Percentiles rank a stretch among this genome's conserved stretches.
These are phyloP conservation scores for Barnettozyma hawaiiensis DNA, from an alignment of 1,139 yeast species.

Conservation along the genomic window DNA sequence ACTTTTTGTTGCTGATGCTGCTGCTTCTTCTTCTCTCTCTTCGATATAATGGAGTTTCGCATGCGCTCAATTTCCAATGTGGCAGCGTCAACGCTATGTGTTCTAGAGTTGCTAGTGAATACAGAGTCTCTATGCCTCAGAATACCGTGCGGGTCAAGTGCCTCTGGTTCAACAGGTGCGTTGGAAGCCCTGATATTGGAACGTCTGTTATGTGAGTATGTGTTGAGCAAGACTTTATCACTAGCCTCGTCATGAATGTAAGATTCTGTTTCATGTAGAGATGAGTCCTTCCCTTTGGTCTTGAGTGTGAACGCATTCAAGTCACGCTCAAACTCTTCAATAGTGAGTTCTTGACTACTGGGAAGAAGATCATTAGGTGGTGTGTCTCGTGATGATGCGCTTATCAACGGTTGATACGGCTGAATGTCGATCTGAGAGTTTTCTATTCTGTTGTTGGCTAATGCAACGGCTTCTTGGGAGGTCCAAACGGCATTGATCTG, in stretches of 20 bases:
- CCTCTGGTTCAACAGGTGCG: not conserved
- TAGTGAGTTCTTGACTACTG: not conserved
- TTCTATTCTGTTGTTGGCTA: not conserved
- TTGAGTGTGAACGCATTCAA: conserved; percentile 4
- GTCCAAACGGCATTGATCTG: not conserved
- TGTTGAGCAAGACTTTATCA: conserved; percentile 18
- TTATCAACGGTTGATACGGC: not conserved
- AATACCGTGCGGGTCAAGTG: not conserved
- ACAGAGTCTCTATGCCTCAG: conserved; percentile 14
- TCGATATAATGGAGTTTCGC: conserved; percentile 35
- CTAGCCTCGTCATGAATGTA: conserved; percentile 21
- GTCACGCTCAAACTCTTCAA: conserved; percentile 5
- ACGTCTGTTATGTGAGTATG: conserved; percentile 16
- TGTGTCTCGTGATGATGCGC: not conserved
- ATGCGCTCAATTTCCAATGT: conserved; percentile 39
- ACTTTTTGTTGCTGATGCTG: conserved; percentile 5
- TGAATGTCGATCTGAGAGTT: not conserved
- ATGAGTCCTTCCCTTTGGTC: not conserved
- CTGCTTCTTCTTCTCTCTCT: conserved; percentile 29
- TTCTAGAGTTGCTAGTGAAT: conserved; percentile 9
- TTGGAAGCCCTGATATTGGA: conserved; percentile 12
- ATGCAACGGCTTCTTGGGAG: not conserved
- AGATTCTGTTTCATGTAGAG: conserved; percentile 13
- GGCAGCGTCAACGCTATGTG: conserved; percentile 27
- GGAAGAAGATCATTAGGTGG: not conserved